Evolutionary conservation across 441 rosid genomes (phyloP), one percentile per base, ranked within the genome.

Genomic region (Monsonia emarginata): DNA sequence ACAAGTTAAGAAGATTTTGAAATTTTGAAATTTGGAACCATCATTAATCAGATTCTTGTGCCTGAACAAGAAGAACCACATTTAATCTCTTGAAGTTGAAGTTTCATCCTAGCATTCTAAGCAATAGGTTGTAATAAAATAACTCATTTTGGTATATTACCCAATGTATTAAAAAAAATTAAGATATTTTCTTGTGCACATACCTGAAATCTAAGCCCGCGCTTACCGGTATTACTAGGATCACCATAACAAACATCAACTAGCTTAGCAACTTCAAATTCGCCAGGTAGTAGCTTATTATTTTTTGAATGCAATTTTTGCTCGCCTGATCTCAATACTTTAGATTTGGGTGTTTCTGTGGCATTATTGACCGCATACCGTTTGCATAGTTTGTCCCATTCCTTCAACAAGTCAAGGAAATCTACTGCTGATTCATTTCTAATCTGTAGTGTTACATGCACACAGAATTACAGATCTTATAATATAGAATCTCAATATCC

Each of bases 371-470:
- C 70, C 24, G 65, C 82, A 79, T 80, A 90, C 44, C 71, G 80
- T 73, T 83, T 87, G 85, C 91, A 88, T 61, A 94, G 73, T 76
- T 83, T 89, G 56, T 80, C 79, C 97, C 97, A 94, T 85, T 82
- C 93, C 78, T 85, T 94, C 81, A 94, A 68, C 31, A 94, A 89
- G 75, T 74, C 72, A 70, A 90, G 96, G 75, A 94, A 94, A 71
- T 90, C 90, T 69, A 84, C 90, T 36, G 97, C 96, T 70, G 87
- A 74, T 78, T 87, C 98, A 86, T 87, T 86, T 80, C 93, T 83
- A 64, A 89, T n/a, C n/a, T n/a, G n/a, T n/a, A n/a, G n/a, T n/a
- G n/a, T n/a, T n/a, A n/a, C n/a, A n/a, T n/a, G n/a, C n/a, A n/a
- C n/a, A n/a, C n/a, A n/a, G n/a, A n/a, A n/a, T n/a, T n/a, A n/a